Evolutionary conservation across 495 filamentous ascomycete genomes (phyloP).

Genomic region (Coniosporium apollinis): DNA sequence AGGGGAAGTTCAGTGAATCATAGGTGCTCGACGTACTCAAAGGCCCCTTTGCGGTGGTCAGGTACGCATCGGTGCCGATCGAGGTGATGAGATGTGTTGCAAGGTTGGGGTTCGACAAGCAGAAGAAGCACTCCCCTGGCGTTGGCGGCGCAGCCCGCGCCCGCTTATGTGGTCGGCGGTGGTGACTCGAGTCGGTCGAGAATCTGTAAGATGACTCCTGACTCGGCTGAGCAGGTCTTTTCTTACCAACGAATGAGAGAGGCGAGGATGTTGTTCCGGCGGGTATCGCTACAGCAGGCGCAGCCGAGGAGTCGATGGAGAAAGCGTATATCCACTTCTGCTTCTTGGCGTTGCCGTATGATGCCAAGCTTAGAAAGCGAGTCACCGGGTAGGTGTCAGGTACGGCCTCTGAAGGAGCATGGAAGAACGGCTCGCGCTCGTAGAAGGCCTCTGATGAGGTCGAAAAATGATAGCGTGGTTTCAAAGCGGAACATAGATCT

Average conservation of each 20-base stretch:
- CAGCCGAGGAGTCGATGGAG: constrained; percentile 46
- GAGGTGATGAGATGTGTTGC: constrained; percentile 77
- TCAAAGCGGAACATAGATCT: constrained; percentile 56
- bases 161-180: constrained; percentile 34
- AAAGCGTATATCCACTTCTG: constrained; percentile 89
- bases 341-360: constrained; percentile 52
- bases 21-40: constrained; percentile 53
- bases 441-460: constrained; percentile 52
- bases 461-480: constrained; percentile 80
- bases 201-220: constrained; percentile 31
- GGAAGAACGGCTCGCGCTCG: constrained; percentile 87
- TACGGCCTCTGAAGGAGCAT: constrained; percentile 37
- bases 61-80: constrained; percentile 68
- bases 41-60: constrained; percentile 85
- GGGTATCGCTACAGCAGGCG: constrained; percentile 40
- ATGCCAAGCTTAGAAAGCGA: constrained; percentile 74
- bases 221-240: constrained; percentile 34
- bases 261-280: constrained; percentile 55
- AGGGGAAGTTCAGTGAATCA: constrained; percentile 53
- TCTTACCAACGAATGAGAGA: constrained; percentile 42
- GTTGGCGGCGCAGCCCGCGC: constrained; percentile 42
- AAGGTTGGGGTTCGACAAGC: constrained; percentile 65
- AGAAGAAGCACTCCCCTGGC: constrained; percentile 84
- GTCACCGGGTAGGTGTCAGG: constrained; percentile 44
- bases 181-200: not conserved